Percentiles rank a stretch among this genome's conserved stretches.
These are phyloP conservation scores for Lyophyllum shimeji DNA, from an alignment of 768 basidiomycete species.

Conservation along the genomic window DNA sequence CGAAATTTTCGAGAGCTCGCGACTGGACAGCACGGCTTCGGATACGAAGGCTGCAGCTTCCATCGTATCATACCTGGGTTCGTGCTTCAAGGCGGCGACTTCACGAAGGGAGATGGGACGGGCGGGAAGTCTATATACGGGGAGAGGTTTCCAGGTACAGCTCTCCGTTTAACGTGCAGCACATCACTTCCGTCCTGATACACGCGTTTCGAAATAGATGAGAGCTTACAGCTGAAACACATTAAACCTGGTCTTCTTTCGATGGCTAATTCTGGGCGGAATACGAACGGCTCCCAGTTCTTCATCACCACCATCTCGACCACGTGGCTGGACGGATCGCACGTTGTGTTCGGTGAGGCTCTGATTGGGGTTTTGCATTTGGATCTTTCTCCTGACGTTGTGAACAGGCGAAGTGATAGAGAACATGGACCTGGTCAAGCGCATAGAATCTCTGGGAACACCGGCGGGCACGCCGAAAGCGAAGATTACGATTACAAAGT, in stretches of 20 bases:
- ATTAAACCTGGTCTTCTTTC: slow-evolving; percentile 61
- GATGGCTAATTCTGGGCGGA: slow-evolving; percentile 82
- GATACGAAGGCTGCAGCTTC: slow-evolving; percentile 67
- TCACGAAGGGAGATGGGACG: slow-evolving; percentile 69
- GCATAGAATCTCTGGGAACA: slow-evolving; percentile 49
- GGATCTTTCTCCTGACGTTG: background rate
- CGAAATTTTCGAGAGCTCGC: slow-evolving; percentile 81
- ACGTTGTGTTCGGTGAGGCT: slow-evolving; percentile 29
- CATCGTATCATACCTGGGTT: slow-evolving; percentile 76
- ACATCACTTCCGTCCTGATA: slow-evolving; percentile 20
- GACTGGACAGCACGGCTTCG: slow-evolving; percentile 63
- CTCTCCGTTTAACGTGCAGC: slow-evolving; percentile 28
- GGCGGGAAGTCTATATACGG: slow-evolving; percentile 87
- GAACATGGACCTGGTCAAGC: slow-evolving; percentile 63
- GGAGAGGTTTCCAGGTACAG: slow-evolving; percentile 66
- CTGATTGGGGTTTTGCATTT: background rate
- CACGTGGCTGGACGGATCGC: slow-evolving; percentile 53
- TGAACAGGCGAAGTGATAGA: slow-evolving; percentile 56
- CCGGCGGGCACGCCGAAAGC: slow-evolving; percentile 37
- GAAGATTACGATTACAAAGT: slow-evolving; percentile 51
- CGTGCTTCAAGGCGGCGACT: slow-evolving; percentile 88
- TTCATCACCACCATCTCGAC: slow-evolving; percentile 76
- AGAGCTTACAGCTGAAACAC: slow-evolving; percentile 80
- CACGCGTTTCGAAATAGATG: slow-evolving; percentile 49
- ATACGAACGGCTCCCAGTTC: slow-evolving; percentile 84